Percentiles rank a stretch among this genome's conserved stretches.
Evolutionary conservation across 2,329 filamentous ascomycete genomes (phyloP).

Genomic region (Myrmaecium sp.): DNA sequence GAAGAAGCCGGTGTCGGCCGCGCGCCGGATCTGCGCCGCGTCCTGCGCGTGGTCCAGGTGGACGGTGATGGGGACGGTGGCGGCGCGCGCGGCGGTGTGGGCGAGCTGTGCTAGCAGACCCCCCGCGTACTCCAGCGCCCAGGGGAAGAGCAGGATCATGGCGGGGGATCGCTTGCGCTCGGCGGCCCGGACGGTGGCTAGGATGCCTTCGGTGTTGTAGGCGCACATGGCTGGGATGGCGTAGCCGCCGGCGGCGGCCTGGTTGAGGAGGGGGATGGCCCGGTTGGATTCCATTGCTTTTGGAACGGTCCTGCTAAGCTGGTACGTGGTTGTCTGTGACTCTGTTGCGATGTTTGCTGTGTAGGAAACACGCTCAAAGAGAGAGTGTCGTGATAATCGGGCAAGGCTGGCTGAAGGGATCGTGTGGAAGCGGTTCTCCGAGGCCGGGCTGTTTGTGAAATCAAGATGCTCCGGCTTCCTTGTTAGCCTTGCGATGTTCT

Average conservation of each 20-base stretch:
- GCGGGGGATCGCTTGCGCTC: conserved; percentile 49
- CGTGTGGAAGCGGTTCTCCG: no score
- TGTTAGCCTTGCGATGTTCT: no score
- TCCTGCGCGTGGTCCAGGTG: conserved; percentile 53
- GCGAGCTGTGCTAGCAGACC: conserved; percentile 29
- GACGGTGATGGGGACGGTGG: conserved; percentile 42
- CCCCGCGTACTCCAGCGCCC: conserved; percentile 52
- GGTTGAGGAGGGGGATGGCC: conserved; percentile 34
- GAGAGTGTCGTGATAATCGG: no score
- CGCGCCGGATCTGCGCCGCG: conserved; percentile 42
- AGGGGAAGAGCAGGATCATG: conserved; percentile 60
- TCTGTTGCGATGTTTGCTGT: no score
- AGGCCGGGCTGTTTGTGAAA: no score
- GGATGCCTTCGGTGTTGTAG: conserved; percentile 55
- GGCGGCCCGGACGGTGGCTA: conserved; percentile 51
- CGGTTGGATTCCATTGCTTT: conserved; percentile 13
- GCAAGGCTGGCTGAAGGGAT: no score
- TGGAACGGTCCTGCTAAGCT: no score
- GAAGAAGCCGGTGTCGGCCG: conserved; percentile 37
- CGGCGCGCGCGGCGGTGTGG: conserved; percentile 37
- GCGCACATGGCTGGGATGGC: conserved; percentile 44
- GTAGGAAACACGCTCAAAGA: no score
- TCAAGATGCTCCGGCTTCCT: no score
- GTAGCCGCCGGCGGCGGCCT: conserved; percentile 38
- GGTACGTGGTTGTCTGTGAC: no score